Evolutionary conservation across 2,329 filamentous ascomycete species (phyloP), one percentile per base, ranked within the genome.

Genomic region (Diaporthe citrichinensis): DNA sequence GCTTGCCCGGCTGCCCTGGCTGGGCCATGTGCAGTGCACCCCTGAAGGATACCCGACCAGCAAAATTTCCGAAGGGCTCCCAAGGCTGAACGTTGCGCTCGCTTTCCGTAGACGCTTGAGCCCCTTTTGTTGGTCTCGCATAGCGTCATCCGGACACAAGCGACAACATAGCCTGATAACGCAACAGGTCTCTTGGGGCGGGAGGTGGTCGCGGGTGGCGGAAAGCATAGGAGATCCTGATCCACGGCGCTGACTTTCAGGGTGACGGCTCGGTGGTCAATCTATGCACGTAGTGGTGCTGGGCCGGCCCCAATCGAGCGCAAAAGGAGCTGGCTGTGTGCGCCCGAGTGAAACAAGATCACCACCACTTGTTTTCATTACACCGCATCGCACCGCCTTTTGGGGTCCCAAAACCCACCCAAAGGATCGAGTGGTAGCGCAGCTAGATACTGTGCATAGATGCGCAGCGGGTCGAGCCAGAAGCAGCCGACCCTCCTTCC

Each of bases 81-180:
- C 65, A 69, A 71, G 73, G 72, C 74, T 74, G 62, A 74, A 74
- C 67, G 65, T 71, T 76, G 74, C 74, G 74, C 74, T 73, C 74
- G 74, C 74, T 67, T 23, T 58, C 57, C 53, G 58, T 55, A 12
- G 49, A 41, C 65, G 71, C 46, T 62, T 51, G 62, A 71, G 73
- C 73, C 73, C 65, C 73, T 69, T 74, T 74, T 71, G 46, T 46
- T 65, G 46, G 65, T 23, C 34, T 39, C n/a, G 28, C 49, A 57
- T 55, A 51, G 58, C 58, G 71, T 73, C 58, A 73, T 73, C 46
- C 49, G 34, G 65, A 53, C 23, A 55, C 65, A 41, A 23, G n/a
- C 62, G 44, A 69, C 65, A 55, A 39, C 23, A 39, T 17, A 39
- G 49, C 31, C 65, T 53, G 65, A 53, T 36, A 20, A 31, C 31